Base-by-base conservation (phyloP, 352 stramenopile genomes). In the Pythium coloratum region DNA sequence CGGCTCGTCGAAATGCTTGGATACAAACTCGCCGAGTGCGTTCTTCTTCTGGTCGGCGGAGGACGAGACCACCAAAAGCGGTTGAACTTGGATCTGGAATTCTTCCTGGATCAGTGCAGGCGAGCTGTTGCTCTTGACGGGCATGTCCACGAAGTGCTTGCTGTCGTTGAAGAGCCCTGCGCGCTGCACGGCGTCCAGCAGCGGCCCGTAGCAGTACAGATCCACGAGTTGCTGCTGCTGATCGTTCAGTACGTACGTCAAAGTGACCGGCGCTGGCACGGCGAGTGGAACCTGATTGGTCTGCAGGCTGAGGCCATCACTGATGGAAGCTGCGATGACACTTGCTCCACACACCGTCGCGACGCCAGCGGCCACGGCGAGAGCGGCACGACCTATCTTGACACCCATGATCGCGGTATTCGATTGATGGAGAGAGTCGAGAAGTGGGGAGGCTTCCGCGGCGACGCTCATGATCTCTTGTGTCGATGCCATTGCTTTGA, bases 91-190 rank as follows among this genome's bases (percentile, higher is more conserved):
- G 7, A 3, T 2, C 34, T 64, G 63, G 59, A 90, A 80, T 6
- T 76, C 76, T 20, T 67, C 26, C 20, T 81, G 59, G 30, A 88
- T 76, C 28, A 71, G 70, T 16, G 68, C 70, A 14, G 73, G 64
- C 46, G 65, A 73, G 59, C 66, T 74, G 49, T 61, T 69, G 28
- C 16, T 14, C 66, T 82, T 88, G 59, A 97, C 80, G 26, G 90
- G 85, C 89, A 96, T 95, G 70, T 97, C 89, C 3, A 97, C 90
- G 73, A 97, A 97, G 53, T 89, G 75, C 59, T 97, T 97, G 74
- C 81, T 91, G 71, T 97, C 90, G 12, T 72, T 67, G 57, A 94
- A 97, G 28, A 97, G 47, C 33, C 76, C 36, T 28, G 69, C 62
- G 51, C 67, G 73, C 66, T 97, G 86, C 50, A 96, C 75, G 18